Conservation (phyloP, 164 flowering plant genomes). For the Magnolia sinica region DNA sequence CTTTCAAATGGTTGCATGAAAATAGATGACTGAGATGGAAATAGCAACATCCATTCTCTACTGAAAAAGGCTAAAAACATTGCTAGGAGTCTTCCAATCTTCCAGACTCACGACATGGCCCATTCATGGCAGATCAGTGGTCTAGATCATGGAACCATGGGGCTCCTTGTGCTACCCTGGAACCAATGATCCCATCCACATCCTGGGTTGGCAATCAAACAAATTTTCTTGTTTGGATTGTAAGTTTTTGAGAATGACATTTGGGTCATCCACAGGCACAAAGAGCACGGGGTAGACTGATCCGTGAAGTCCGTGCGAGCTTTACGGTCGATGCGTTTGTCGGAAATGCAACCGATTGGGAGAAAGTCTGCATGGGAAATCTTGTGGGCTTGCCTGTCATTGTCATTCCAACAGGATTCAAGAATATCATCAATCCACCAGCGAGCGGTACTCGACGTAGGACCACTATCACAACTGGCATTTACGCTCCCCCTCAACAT, state of each 20-base stretch:
- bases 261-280: conserved; percentile 59
- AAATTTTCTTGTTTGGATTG: neutral
- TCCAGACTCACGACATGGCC: too few relatives aligned
- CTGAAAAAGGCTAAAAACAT: neutral
- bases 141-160: neutral
- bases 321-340: conserved; percentile 84
- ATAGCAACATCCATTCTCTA: neutral
- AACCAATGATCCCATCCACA: neutral
- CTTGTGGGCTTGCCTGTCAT: conserved; percentile 84
- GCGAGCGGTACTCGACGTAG: conserved; percentile 42
- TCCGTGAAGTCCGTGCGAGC: conserved; percentile 57
- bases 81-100: neutral
- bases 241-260: neutral
- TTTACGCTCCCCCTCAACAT: conserved; percentile 74
- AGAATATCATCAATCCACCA: conserved; percentile 45
- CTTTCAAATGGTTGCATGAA: neutral
- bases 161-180: neutral
- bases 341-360: conserved; percentile 93
- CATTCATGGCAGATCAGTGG: too few relatives aligned
- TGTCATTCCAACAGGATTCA: conserved; percentile 76
- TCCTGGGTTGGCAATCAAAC: neutral
- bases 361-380: conserved; percentile 84
- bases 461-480: conserved; percentile 72
- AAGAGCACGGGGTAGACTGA: conserved; percentile 78
- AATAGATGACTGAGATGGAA: neutral